Evolutionary conservation across 306 rosid genomes (phyloP), one percentile per base, ranked within the genome.

Genomic region (Trifolium fragiferum): DNA sequence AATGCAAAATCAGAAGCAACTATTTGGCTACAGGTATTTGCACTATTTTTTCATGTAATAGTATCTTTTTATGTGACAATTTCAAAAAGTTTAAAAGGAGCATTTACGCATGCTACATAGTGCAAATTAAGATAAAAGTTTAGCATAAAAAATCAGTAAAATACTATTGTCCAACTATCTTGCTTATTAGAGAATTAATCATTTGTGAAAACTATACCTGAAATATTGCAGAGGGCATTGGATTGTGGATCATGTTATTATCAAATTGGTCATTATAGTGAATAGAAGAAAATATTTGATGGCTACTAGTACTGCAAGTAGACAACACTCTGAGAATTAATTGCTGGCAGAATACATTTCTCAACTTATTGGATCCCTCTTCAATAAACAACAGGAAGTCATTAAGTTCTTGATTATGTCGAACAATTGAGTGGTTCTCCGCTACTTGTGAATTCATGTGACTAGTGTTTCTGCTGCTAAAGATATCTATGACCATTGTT

Each of bases 221-320:
- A 82, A 84, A 80, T 68, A 80, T 37, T 76, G 57, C 72, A 44
- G 96, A 87, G 41, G 97, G 97, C 79, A 59, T 78, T 58, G 58
- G 64, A 79, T 65, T 76, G 55, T 58, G 77, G 59, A 47, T 47
- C 13, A 14, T 37, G 57, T 62, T 74, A 72, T 66, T 72, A 72
- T 81, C 84, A 40, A 63, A 70, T 35, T 70, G 86, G 38, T 68
- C 79, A 53, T 68, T 65, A 12, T 66, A 21, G 66, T 76, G 66
- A 78, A 38, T 65, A 71, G 61, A 77, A 9, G 82, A 66, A 57
- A 38, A 46, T 27, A 72, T 80, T 68, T 73, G 77, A 80, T 73
- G 76, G 74, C 77, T 77, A 37, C n/a, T n/a, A n/a, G n/a, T n/a
- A n/a, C 23, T 16, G 77, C 71, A 72, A 23, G 54, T 67, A 23